phyloP scores from a whole-genome alignment of 305 asterid genomes.

The Solanum hybrid region DNA sequence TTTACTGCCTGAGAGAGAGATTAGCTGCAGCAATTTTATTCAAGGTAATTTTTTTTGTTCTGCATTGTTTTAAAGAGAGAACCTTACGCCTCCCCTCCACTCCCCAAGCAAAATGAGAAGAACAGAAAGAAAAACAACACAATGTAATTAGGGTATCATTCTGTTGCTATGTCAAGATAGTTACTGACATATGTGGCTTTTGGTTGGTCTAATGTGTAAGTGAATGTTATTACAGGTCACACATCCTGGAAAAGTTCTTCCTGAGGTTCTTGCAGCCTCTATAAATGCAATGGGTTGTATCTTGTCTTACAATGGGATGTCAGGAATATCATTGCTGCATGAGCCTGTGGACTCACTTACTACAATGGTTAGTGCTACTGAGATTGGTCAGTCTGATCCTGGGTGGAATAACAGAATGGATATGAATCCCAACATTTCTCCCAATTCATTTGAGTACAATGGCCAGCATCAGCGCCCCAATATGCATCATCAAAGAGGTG shows the following conservation, averaged over 20 bases:
- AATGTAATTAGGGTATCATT: neutral
- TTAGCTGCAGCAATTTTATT: conserved; percentile 61
- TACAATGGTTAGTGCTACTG: conserved; percentile 37
- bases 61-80: neutral
- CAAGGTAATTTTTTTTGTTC: conserved; percentile 33
- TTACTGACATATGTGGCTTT: neutral
- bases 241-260: conserved; percentile 54
- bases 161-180: neutral
- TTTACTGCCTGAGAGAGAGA: conserved; percentile 87
- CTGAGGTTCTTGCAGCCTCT: conserved; percentile 56
- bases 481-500: conserved; percentile 13
- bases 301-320: conserved; percentile 66
- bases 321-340: conserved; percentile 32
- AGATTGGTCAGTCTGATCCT: conserved; percentile 16
- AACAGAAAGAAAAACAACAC: neutral
- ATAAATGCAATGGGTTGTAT: conserved; percentile 42
- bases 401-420: conserved; percentile 9
- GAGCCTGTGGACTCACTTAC: conserved; percentile 36
- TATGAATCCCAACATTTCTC: conserved; percentile 18
- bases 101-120: neutral
- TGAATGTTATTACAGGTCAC: conserved; percentile 34
- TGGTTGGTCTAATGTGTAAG: neutral
- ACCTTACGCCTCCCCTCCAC: neutral
- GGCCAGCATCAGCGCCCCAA: conserved; percentile 7
- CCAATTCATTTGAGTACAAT: conserved; percentile 17